A percentile compares a stretch with the other conserved stretches of the same genome.
Evolutionary conservation across 306 rosid genomes (phyloP).

Genomic region (peach (Prunus persica)): DNA sequence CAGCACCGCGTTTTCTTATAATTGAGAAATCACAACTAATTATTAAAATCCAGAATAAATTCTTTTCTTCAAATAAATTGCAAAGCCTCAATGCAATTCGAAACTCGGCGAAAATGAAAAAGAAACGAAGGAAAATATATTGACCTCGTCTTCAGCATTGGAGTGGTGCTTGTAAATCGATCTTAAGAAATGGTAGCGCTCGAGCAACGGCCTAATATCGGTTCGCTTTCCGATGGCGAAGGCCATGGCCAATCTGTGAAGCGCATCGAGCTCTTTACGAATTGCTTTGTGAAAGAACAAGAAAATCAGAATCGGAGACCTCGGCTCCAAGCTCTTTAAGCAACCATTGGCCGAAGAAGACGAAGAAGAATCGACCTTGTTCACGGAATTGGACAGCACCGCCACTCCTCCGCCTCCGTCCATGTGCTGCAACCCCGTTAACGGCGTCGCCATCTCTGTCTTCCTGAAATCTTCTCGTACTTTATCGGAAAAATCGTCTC

Average conservation of each 20-base stretch:
- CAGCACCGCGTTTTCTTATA: neutral
- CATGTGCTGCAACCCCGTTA: slow-evolving; percentile 54
- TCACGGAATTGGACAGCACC: slow-evolving; percentile 59
- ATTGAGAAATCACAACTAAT: neutral
- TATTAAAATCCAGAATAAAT: slow-evolving; percentile 1
- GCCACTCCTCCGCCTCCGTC: slow-evolving; percentile 73
- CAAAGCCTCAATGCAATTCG: neutral
- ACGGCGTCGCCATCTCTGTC: slow-evolving; percentile 68
- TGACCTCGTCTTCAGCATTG: slow-evolving; percentile 99
- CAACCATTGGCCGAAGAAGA: slow-evolving; percentile 33
- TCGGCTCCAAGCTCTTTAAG: slow-evolving; percentile 48
- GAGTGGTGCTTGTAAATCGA: slow-evolving; percentile 87
- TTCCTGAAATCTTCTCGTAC: slow-evolving; percentile 9
- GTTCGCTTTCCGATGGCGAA: slow-evolving; percentile 73
- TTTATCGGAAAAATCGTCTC: slow-evolving; percentile 12
- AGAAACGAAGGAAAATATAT: slow-evolving; percentile 9
- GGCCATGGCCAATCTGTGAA: slow-evolving; percentile 81
- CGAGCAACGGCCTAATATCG: slow-evolving; percentile 64
- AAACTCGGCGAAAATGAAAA: slow-evolving; percentile 9
- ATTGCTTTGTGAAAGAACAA: slow-evolving; percentile 84
- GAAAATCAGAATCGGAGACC: slow-evolving; percentile 87
- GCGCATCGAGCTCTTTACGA: slow-evolving; percentile 84
- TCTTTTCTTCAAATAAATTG: neutral
- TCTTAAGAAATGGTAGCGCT: slow-evolving; percentile 77
- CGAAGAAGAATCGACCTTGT: slow-evolving; percentile 63